Evolutionary conservation across 768 basidiomycete species (phyloP), one percentile per base, ranked within the genome.

Genomic region (Lactarius deliciosus): DNA sequence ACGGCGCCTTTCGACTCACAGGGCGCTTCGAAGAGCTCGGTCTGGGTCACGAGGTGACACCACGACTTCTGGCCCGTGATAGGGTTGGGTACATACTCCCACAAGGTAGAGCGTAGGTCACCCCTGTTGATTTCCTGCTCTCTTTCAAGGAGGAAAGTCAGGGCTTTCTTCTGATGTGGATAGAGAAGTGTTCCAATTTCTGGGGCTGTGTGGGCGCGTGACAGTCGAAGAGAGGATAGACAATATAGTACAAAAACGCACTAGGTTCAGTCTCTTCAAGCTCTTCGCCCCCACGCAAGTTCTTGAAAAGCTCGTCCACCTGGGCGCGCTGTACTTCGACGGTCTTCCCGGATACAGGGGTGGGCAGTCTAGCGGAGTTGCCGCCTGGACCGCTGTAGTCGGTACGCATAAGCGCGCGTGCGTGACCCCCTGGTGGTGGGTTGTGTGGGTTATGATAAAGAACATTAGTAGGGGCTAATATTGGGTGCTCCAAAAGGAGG

Each of bases 121-220:
- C 85, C 82, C 54, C 81, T 80, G 40, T 77, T 75, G 16, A 78
- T 82, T 77, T 93, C 91, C 68, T 86, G 83, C 76, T 91, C 88
- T 74, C 97, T 85, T 73, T 97, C 93, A 22, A 98, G 82, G 59
- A 99, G 81, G 77, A 99, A 99, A 1, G 96, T 94, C 22, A 99
- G 82, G 28, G 96, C 97, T 76, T 96, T 96, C 79, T 95, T 96
- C 79, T 99, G 97, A 81, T 99, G 97, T 22, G 96, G 94, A 78
- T 98, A 99, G 9, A 99, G 81, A 57, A 79, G 82, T 25, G 97
- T 97, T 43, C 89, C 90, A 62, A 99, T 86, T 72, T 90, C 87
- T 61, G 81, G 73, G 59, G 79, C 90, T 91, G 72, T 45, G 72
- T 55, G 64, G 68, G 60, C 70, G 60, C 68, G 65, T 71, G 65